These are phyloP conservation scores for Datisca glomerata DNA, from an alignment of 306 rosid genomes.

Conservation along the genomic window DNA sequence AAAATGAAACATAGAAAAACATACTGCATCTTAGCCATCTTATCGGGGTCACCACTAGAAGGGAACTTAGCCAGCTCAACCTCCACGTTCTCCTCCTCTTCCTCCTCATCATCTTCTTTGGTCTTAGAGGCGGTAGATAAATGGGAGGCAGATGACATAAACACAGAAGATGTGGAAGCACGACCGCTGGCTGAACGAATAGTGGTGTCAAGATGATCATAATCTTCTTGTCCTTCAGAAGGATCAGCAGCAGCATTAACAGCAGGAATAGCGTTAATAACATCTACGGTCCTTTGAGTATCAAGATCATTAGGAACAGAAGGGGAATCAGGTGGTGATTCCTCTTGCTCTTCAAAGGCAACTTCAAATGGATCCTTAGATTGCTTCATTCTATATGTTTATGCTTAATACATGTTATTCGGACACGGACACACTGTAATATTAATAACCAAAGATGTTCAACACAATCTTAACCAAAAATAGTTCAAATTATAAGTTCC, in stretches of 20 bases:
- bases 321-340: slow-evolving; percentile 64
- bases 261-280: background rate
- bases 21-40: slow-evolving; percentile 91
- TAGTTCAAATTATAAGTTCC: too few relatives aligned
- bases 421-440: too few relatives aligned
- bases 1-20: background rate
- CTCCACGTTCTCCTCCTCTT: slow-evolving; percentile 84
- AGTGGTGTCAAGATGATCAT: slow-evolving; percentile 2
- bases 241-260: slow-evolving; percentile 7
- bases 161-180: slow-evolving; percentile 5
- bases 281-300: slow-evolving; percentile 11
- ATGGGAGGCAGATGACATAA: slow-evolving; percentile 4
- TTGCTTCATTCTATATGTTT: slow-evolving; percentile 29
- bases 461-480: too few relatives aligned
- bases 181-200: slow-evolving; percentile 5
- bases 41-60: slow-evolving; percentile 58
- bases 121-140: slow-evolving; percentile 17
- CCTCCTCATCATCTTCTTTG: slow-evolving; percentile 71
- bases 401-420: too few relatives aligned
- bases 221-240: slow-evolving; percentile 18
- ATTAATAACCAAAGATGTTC: too few relatives aligned
- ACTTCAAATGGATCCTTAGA: slow-evolving; percentile 99
- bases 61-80: slow-evolving; percentile 81
- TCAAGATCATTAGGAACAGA: slow-evolving; percentile 8
- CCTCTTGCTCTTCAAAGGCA: slow-evolving; percentile 70